Evolutionary conservation across 1,139 yeast species (phyloP).

Genomic region (Sugiyamaella pinicola): DNA sequence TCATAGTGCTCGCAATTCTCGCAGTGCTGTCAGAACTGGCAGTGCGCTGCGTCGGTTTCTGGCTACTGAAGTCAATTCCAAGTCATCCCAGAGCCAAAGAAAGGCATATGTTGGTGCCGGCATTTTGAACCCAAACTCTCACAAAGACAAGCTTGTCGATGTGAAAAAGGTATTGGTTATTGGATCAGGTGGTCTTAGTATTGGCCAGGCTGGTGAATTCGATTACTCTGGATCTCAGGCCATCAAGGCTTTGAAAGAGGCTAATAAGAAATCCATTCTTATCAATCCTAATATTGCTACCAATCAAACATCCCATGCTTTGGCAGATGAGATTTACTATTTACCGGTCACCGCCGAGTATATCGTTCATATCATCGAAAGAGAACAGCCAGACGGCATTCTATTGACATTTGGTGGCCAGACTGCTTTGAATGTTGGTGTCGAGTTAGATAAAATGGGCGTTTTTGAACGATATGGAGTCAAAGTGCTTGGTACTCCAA

Average conservation of each 20-base stretch:
- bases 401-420: slow-evolving; percentile 97
- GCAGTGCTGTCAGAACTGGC: no score
- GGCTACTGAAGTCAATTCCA: slow-evolving; percentile 6
- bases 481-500: slow-evolving; percentile 96
- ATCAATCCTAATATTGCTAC: slow-evolving; percentile 98
- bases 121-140: slow-evolving; percentile 52
- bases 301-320: slow-evolving; percentile 91
- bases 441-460: slow-evolving; percentile 89
- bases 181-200: slow-evolving; percentile 97
- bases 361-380: slow-evolving; percentile 88
- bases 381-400: slow-evolving; percentile 96
- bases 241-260: slow-evolving; percentile 91
- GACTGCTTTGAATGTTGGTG: slow-evolving; percentile 95
- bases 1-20: slow-evolving; percentile 7
- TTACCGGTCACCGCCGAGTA: slow-evolving; percentile 97
- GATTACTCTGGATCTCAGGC: slow-evolving; percentile 99
- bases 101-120: slow-evolving; percentile 56
- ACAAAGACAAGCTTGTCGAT: slow-evolving; percentile 66
- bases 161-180: slow-evolving; percentile 87
- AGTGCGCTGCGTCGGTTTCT: neutral
- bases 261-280: slow-evolving; percentile 78
- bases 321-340: slow-evolving; percentile 93
- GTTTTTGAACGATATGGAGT: slow-evolving; percentile 87
- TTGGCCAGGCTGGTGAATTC: slow-evolving; percentile 99
- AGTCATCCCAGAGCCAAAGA: slow-evolving; percentile 12